These are phyloP conservation scores for Coniochaeta sp. DNA, from an alignment of 2,329 filamentous ascomycete species.

Conservation along the genomic window DNA sequence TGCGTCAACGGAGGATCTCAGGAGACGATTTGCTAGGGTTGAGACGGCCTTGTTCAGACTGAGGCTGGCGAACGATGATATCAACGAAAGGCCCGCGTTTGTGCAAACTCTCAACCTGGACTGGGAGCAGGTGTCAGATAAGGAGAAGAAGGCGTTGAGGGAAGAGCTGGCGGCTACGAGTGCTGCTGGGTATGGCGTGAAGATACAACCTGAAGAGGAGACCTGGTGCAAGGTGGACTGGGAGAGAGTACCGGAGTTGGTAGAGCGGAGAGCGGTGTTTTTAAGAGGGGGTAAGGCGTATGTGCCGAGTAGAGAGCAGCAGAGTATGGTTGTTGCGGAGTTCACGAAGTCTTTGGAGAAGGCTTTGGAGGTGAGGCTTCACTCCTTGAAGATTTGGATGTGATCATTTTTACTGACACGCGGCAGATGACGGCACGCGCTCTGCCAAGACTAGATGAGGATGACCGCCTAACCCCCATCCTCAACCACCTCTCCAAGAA, in stretches of 20 bases:
- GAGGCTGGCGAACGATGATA: slow-evolving; percentile 70
- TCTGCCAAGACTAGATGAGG: slow-evolving; percentile 87
- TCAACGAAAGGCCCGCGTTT: slow-evolving; percentile 65
- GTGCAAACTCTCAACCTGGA: slow-evolving; percentile 70
- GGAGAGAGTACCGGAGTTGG: slow-evolving; percentile 83
- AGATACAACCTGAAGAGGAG: slow-evolving; percentile 59
- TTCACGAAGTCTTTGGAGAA: slow-evolving; percentile 74
- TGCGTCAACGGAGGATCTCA: slow-evolving; percentile 80
- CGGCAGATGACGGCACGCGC: slow-evolving; percentile 79
- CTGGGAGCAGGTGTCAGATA: slow-evolving; percentile 74
- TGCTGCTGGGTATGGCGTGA: slow-evolving; percentile 25
- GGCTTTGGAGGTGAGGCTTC: slow-evolving; percentile 64
- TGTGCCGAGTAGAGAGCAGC: slow-evolving; percentile 79
- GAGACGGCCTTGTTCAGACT: slow-evolving; percentile 87
- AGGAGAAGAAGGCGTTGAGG: slow-evolving; percentile 62
- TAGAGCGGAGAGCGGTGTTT: slow-evolving; percentile 72
- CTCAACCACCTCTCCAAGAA: slow-evolving; percentile 82
- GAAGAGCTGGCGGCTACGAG: slow-evolving; percentile 50
- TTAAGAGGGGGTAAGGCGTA: slow-evolving; percentile 79
- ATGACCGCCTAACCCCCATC: slow-evolving; percentile 72
- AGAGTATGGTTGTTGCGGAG: slow-evolving; percentile 82
- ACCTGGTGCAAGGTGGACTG: slow-evolving; percentile 96
- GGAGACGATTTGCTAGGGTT: slow-evolving; percentile 75
- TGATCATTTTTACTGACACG: neutral
- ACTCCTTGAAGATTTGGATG: neutral